These are phyloP conservation scores for Arachnomyces sp. DNA, from an alignment of 2,329 filamentous ascomycete species.

Conservation along the genomic window DNA sequence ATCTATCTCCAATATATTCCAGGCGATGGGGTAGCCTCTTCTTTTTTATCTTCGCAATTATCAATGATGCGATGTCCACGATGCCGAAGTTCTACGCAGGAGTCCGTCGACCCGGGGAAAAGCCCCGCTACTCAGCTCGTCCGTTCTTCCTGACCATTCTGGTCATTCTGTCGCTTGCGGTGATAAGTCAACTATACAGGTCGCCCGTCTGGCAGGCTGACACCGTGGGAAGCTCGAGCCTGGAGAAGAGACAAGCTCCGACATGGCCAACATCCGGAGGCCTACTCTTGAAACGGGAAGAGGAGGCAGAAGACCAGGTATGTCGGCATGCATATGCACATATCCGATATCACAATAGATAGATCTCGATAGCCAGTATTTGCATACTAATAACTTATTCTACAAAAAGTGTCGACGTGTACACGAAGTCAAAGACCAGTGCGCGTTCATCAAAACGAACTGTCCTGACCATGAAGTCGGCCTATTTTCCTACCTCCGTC, in stretches of 20 bases:
- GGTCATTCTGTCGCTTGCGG: constrained; percentile 26
- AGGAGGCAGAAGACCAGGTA: constrained; percentile 9
- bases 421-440: constrained; percentile 70
- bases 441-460: constrained; percentile 73
- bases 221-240: constrained; percentile 5
- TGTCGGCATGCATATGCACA: background rate
- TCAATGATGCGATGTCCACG: constrained; percentile 1
- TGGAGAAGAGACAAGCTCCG: constrained; percentile 19
- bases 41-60: background rate
- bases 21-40: background rate
- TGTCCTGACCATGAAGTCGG: constrained; percentile 87
- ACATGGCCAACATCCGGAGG: too few relatives aligned
- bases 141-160: constrained; percentile 42
- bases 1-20: too few relatives aligned
- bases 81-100: constrained; percentile 3
- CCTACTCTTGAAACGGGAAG: constrained; percentile 11
- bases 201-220: background rate
- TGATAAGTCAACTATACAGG: constrained; percentile 21
- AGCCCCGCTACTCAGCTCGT: constrained; percentile 32
- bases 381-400: constrained; percentile 4
- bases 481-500: constrained; percentile 74
- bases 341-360: background rate
- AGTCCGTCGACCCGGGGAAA: constrained; percentile 5
- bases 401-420: constrained; percentile 64
- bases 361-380: constrained; percentile 1